Percentiles rank a stretch among this genome's conserved stretches.
These are phyloP conservation scores for Penicillium olsonii DNA, from an alignment of 2,329 filamentous ascomycete genomes.

Conservation along the genomic window DNA sequence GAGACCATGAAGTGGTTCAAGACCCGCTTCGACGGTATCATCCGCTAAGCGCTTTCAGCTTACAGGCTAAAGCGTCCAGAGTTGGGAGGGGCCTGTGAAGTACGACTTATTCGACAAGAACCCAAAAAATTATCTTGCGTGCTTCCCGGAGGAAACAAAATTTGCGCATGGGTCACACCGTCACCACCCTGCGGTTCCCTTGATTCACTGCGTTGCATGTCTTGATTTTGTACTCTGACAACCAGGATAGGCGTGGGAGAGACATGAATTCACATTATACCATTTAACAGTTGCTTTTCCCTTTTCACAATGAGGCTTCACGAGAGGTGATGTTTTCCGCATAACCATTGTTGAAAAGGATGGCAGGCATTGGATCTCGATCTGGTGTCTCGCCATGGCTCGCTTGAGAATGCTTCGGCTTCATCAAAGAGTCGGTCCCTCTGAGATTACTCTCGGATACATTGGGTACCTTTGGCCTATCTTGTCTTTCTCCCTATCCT, in stretches of 20 bases:
- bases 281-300: slow-evolving; percentile 33
- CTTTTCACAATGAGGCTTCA: slow-evolving; percentile 60
- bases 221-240: slow-evolving; percentile 38
- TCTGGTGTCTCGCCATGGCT: slow-evolving; percentile 19
- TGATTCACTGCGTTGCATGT: slow-evolving; percentile 29
- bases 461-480: slow-evolving; percentile 25
- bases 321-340: slow-evolving; percentile 56
- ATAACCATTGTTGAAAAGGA: slow-evolving; percentile 58
- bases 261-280: slow-evolving; percentile 39
- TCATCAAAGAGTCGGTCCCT: slow-evolving; percentile 26
- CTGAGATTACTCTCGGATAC: slow-evolving; percentile 5
- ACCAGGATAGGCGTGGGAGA: slow-evolving; percentile 43
- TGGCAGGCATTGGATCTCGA: slow-evolving; percentile 21
- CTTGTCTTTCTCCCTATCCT: slow-evolving; percentile 28
- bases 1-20: slow-evolving; percentile 99
- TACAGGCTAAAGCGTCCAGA: slow-evolving; percentile 5
- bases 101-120: slow-evolving; percentile 36
- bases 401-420: slow-evolving; percentile 22
- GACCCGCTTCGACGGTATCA: slow-evolving; percentile 95
- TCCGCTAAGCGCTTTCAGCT: slow-evolving; percentile 71
- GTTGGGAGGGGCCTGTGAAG: slow-evolving; percentile 25
- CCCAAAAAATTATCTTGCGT: slow-evolving; percentile 24
- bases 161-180: slow-evolving; percentile 15
- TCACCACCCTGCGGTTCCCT: slow-evolving; percentile 22
- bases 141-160: slow-evolving; percentile 27